Percentiles rank a stretch among this genome's conserved stretches.
phyloP scores from a whole-genome alignment of 192 early-diverging fungal genomes.

The Bifiguratus adelaidae region DNA sequence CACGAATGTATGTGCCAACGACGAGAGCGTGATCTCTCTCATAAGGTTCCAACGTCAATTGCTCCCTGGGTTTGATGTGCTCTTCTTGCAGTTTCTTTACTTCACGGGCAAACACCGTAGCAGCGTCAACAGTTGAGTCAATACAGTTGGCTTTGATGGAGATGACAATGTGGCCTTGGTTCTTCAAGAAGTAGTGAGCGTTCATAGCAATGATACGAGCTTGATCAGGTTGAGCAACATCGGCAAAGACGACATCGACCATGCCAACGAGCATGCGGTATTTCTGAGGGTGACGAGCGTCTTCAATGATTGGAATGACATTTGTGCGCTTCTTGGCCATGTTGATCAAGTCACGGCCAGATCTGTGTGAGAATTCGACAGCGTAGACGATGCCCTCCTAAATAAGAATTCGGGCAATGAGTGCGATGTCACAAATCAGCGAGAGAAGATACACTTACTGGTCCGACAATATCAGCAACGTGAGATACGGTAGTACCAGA shows the following conservation, averaged over 20 bases:
- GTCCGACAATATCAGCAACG: slow-evolving; percentile 95
- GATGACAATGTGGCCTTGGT: slow-evolving; percentile 94
- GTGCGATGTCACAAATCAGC: not conserved
- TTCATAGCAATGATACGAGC: slow-evolving; percentile 98
- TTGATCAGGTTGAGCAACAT: slow-evolving; percentile 99
- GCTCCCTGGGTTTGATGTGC: slow-evolving; percentile 87
- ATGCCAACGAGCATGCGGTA: slow-evolving; percentile 98
- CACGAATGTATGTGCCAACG: slow-evolving; percentile 71
- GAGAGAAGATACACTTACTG: slow-evolving; percentile 31
- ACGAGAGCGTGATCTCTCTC: slow-evolving; percentile 99
- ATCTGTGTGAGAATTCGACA: slow-evolving; percentile 98
- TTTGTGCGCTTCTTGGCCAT: slow-evolving; percentile 99
- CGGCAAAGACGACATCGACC: slow-evolving; percentile 98
- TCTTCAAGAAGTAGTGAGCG: slow-evolving; percentile 95
- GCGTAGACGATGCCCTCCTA: slow-evolving; percentile 93
- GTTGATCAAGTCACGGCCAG: slow-evolving; percentile 98
- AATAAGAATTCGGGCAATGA: slow-evolving; percentile 3
- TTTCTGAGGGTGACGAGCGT: slow-evolving; percentile 99
- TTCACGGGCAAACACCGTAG: slow-evolving; percentile 93
- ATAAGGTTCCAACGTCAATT: slow-evolving; percentile 95
- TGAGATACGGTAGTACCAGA: slow-evolving; percentile 93
- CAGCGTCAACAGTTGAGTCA: slow-evolving; percentile 96
- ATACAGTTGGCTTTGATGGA: slow-evolving; percentile 99
- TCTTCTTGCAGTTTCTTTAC: slow-evolving; percentile 91
- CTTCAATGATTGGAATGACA: slow-evolving; percentile 98